Conservation (phyloP, 163 green algal species). For the Chlamydomonas reinhardtii region DNA sequence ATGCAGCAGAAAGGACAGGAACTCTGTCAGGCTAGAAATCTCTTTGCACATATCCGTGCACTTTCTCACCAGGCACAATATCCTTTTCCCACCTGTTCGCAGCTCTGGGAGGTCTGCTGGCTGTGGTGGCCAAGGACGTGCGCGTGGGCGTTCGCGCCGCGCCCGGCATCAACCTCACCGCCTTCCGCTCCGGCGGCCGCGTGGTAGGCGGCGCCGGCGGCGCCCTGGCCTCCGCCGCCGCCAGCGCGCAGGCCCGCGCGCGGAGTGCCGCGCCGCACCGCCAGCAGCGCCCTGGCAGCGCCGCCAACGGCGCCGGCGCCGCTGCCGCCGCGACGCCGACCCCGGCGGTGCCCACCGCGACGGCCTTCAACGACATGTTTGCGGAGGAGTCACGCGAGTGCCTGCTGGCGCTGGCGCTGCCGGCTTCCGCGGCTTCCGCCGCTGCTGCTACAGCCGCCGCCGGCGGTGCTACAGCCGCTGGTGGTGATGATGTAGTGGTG, state of each 20-base stretch:
- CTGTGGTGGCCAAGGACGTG: conserved; percentile 56
- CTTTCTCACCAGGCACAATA: too few relatives aligned
- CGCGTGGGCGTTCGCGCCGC: conserved; percentile 23
- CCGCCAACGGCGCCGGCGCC: neutral
- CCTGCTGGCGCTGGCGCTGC: conserved; percentile 8
- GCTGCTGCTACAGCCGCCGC: neutral
- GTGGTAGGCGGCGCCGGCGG: neutral
- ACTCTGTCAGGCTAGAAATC: too few relatives aligned
- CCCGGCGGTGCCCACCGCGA: neutral
- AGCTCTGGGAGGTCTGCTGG: conserved; percentile 60
- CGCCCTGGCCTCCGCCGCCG: neutral
- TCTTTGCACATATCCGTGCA: too few relatives aligned
- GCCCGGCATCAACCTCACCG: neutral
- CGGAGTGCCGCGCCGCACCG: neutral
- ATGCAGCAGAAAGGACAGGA: too few relatives aligned
- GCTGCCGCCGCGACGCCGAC: neutral
- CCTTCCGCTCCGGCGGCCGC: conserved; percentile 34
- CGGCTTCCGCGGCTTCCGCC: neutral
- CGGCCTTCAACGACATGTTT: conserved; percentile 39
- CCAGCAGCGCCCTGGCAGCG: neutral
- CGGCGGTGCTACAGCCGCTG: neutral
- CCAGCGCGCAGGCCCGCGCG: neutral
- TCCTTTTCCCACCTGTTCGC: neutral
- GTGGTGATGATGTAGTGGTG: neutral
- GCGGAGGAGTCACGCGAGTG: conserved; percentile 43